Base-by-base conservation (phyloP, 768 basidiomycete genomes). In the Astraeus odoratus region DNA sequence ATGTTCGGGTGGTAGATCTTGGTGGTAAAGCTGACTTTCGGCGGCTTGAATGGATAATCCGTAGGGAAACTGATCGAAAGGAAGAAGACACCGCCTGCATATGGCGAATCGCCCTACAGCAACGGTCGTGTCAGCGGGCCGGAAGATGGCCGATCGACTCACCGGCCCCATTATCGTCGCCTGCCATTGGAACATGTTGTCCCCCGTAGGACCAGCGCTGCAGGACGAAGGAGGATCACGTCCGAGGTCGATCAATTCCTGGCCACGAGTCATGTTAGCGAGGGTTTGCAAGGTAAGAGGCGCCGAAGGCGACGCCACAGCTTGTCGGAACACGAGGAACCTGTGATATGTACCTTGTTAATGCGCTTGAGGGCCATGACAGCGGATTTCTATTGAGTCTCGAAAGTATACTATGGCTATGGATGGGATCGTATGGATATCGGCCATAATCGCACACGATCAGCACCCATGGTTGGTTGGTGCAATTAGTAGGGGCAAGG, bases 1-100 rank as follows among this genome's bases (percentile, higher is more conserved):
- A 99, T 97, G 77, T 98, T 98, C 27, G 95, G 95, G 69, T 98
- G 95, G 68, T 97, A 98, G 58, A 97, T 97, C 87, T 96, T 97
- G 63, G 96, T 98, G 55, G 92, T 95, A 70, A 99, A 99, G 74
- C 86, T 86, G 71, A 99, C 92, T 80, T 99, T 99, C 69, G 96
- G 96, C 34, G 96, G 96, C 73, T 98, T 97, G 85, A 98, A 98
- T 20, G 96, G 96, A 74, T 99, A 99, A 68, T 99, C 95, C 68
- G 87, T 90, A 38, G 91, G 90, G 78, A 93, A 93, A 35, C 76
- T 80, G 65, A 95, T 93, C 39, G 85, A 83, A 38, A 94, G 81
- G 86, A 98, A 98, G 76, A 99, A 99, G 45, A 99, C 96, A 65
- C 96, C 96, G 59, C 96, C 96, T 25, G 95, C 83, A 64, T 99